These are phyloP conservation scores for Mucor velutinosus DNA, from an alignment of 371 early-diverging fungal species.

Conservation along the genomic window DNA sequence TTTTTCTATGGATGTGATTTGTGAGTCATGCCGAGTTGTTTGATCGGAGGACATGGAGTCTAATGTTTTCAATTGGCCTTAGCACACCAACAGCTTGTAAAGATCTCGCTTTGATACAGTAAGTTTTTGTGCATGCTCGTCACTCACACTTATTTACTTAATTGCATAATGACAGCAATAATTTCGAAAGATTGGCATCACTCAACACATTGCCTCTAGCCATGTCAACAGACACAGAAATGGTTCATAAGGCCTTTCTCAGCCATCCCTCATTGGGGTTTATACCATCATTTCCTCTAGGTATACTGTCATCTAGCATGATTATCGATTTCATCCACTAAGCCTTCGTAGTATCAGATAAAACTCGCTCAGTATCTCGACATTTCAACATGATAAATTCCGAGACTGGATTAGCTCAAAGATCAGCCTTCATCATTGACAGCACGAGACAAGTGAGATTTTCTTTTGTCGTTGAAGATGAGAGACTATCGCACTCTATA, in stretches of 20 bases:
- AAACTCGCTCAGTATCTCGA: slow-evolving; percentile 31
- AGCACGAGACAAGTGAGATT: slow-evolving; percentile 30
- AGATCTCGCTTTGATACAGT: slow-evolving; percentile 25
- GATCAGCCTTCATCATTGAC: slow-evolving; percentile 36
- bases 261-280: slow-evolving; percentile 11
- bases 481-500: slow-evolving; percentile 33
- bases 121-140: not conserved
- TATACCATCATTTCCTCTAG: slow-evolving; percentile 27
- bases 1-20: slow-evolving; percentile 38
- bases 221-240: slow-evolving; percentile 33
- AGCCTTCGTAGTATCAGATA: slow-evolving; percentile 26
- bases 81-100: slow-evolving; percentile 20
- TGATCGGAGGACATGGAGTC: not conserved
- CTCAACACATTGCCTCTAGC: slow-evolving; percentile 22
- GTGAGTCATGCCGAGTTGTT: slow-evolving; percentile 14
- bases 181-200: slow-evolving; percentile 18
- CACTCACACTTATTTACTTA: not conserved
- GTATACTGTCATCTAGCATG: slow-evolving; percentile 8
- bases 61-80: not conserved
- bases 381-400: slow-evolving; percentile 32
- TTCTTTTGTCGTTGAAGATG: slow-evolving; percentile 34
- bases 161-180: not conserved
- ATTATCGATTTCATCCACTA: not conserved
- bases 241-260: slow-evolving; percentile 25
- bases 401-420: slow-evolving; percentile 17